A percentile compares a stretch with the other conserved stretches of the same genome.
These are phyloP conservation scores for Monosporascus sp. DNA, from an alignment of 2,329 filamentous ascomycete species.

Conservation along the genomic window DNA sequence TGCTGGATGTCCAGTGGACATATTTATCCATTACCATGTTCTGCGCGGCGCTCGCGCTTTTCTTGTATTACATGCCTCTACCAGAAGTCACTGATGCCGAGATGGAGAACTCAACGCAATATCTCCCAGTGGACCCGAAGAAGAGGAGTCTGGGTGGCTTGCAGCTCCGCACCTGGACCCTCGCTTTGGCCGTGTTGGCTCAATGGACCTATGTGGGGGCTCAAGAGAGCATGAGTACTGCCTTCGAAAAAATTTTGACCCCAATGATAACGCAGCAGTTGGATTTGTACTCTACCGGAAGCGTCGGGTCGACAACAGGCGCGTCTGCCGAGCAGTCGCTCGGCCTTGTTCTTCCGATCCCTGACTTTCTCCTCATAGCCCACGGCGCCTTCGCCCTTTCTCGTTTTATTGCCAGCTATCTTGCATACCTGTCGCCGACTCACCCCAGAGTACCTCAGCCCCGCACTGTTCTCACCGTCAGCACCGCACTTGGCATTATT, in stretches of 20 bases:
- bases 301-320: constrained; percentile 34
- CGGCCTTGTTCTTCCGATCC: constrained; percentile 47
- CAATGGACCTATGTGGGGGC: constrained; percentile 77
- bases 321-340: constrained; percentile 29
- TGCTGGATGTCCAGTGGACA: constrained; percentile 77
- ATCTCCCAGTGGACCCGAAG: constrained; percentile 44
- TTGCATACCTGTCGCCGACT: constrained; percentile 54
- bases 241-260: constrained; percentile 48
- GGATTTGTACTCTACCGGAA: constrained; percentile 15
- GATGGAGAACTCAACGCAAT: constrained; percentile 42
- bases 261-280: constrained; percentile 20
- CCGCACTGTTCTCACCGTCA: constrained; percentile 62
- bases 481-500: constrained; percentile 56
- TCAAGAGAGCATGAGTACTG: constrained; percentile 62
- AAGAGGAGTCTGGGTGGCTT: constrained; percentile 45
- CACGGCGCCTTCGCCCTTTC: constrained; percentile 70
- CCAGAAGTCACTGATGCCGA: constrained; percentile 56
- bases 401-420: constrained; percentile 60
- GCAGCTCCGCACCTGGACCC: constrained; percentile 48
- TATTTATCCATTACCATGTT: constrained; percentile 77
- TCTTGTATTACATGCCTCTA: constrained; percentile 64
- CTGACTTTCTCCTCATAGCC: constrained; percentile 66
- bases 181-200: constrained; percentile 67
- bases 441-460: constrained; percentile 54
- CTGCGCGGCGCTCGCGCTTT: constrained; percentile 63